These are phyloP conservation scores for Trichoderma brevicompactum DNA, from an alignment of 2,329 filamentous ascomycete genomes.

Conservation along the genomic window DNA sequence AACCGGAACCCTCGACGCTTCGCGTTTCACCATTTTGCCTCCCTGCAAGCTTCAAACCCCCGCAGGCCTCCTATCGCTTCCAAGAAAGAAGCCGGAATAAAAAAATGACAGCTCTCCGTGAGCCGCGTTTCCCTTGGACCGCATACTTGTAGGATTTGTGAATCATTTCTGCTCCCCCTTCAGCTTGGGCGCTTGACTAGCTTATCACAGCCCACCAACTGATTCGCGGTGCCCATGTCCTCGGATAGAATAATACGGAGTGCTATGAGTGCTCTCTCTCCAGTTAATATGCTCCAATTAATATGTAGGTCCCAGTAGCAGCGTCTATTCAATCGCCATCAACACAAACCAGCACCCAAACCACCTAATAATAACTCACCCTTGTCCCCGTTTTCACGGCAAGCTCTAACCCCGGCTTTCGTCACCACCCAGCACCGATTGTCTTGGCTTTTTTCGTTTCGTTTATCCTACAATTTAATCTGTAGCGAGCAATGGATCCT, in stretches of 20 bases:
- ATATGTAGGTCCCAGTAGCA: neutral
- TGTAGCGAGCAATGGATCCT: conserved; percentile 9
- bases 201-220: no score
- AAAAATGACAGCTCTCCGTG: neutral
- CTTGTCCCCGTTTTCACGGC: neutral
- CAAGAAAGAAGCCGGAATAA: neutral
- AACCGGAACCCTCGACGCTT: conserved; percentile 15
- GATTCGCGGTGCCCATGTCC: no score
- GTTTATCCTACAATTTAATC: conserved; percentile 1
- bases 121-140: neutral
- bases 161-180: no score
- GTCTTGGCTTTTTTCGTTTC: conserved; percentile 12
- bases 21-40: conserved; percentile 23
- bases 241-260: no score
- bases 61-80: conserved; percentile 14
- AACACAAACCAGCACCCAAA: neutral
- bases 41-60: conserved; percentile 21
- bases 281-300: no score
- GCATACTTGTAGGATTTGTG: neutral
- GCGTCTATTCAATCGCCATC: neutral
- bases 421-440: conserved; percentile 8
- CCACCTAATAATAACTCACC: conserved; percentile 18
- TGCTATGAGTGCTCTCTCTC: no score
- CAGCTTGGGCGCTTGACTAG: no score
- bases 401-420: conserved; percentile 19